Evolutionary conservation across 208 protist genomes (phyloP), one percentile per base, ranked within the genome.

Genomic region (Trypanosoma grayi): DNA sequence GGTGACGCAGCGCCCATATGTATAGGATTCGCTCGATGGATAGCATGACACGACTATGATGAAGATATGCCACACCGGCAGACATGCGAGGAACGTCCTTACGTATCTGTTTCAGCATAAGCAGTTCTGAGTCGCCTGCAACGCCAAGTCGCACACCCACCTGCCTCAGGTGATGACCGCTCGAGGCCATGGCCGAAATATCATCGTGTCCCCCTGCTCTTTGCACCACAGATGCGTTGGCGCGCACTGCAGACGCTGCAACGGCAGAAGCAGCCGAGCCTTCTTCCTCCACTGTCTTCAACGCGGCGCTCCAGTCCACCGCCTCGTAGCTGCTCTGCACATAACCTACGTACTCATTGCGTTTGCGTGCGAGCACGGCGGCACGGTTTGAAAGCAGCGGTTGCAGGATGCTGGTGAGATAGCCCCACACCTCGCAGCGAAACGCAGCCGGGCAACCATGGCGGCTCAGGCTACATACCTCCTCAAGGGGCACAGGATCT

Each of bases 1-100:
- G 93, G 78, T 98, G 93, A 31, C 92, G 85, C 22, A 97, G 54
- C 1, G 89, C 77, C 92, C 93, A 98, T 34, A 97, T 84, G 54
- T 93, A 98, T n/a, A 98, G 73, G 22, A 96, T 80, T 2, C 90
- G 77, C 75, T 97, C 86, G 24, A 98, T 74, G 46, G 78, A 73
- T 3, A 62, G 47, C 67, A 88, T 79, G 31, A 93, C 78, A 25
- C 81, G 73, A 9, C 66, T 61, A 34, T 89, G 65, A 57, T 79
- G 84, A 53, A 96, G 84, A 62, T 88, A 83, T 25, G 64, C 66
- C 36, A 79, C 40, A 30, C 81, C 83, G 4, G 75, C 81, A 10
- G 75, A 86, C 66, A 94, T 96, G 43, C 93, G 77, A 11, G 88
- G 90, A 2, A 97, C 77, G 70, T 97, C 93, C 40, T 95, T 92